Evolutionary conservation across 140 eudicot species (phyloP), one percentile per base, ranked within the genome.

Genomic region (Oenanthe javanica): DNA sequence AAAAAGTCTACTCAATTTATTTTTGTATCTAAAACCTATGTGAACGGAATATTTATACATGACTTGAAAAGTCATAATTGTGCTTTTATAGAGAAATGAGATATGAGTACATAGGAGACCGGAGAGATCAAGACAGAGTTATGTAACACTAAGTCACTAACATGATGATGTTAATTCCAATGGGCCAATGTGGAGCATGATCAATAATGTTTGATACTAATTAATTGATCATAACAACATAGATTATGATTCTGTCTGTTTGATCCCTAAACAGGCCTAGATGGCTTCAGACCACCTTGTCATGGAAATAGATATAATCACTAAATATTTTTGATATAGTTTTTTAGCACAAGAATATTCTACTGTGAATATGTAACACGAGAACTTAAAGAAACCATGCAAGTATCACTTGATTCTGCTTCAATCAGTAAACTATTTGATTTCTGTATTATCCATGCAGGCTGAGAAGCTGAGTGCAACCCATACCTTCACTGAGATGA

Each of bases 401-500:
- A 0, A 67, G 21, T 27, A 67, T 31, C 21, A 67, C 21, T 0
- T 31, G 2, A 67, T 27, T 61, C 45, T 67, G 19, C 73, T 67
- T 67, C 45, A 11, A 9, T 31, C 73, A 31, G 19, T 13, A 67
- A 25, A 12, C 12, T 11, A 31, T 67, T 67, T 67, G 19, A 25
- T 25, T 27, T 31, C 69, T 61, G 36, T 14, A 13, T 25, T 27
- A 67, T 31, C 1, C 15, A 67, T 25, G 12, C 42, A 31, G 72
- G 43, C 72, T 43, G 15, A 45, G 12, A 21, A 45, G 63, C 43
- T 50, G 66, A 48, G 45, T 47, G 0, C 47, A 40, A 27, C 21
- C 18, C 48, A 15, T 82, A 91, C 98, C 98, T 94, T 94, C 59
- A 94, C 97, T 40, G 90, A 81, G 84, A 94, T 88, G 79, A 94